Evolutionary conservation across 202 grass and related monocot species (phyloP).

Genomic region (Bolboschoenoplectus hybrid): DNA sequence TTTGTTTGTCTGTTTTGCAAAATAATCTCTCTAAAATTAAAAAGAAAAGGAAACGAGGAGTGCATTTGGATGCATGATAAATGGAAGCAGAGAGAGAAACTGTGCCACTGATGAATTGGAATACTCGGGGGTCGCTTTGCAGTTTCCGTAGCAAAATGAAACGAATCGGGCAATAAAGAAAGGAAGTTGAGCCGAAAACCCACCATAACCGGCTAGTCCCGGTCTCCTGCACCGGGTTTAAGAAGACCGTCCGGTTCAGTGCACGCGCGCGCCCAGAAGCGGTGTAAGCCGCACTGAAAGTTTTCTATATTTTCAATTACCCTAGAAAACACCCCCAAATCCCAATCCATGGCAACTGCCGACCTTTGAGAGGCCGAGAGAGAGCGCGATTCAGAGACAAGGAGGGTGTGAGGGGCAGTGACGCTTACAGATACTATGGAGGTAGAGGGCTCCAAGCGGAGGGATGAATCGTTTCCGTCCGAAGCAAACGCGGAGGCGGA

Average conservation of each 20-base stretch:
- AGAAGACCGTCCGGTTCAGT: background rate
- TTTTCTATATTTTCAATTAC: background rate
- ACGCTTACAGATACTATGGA: background rate
- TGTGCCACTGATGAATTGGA: background rate
- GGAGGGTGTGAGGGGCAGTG: background rate
- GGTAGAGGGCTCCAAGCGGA: background rate
- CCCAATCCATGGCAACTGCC: slow-evolving; percentile 40
- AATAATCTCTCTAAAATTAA: no score
- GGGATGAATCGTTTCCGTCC: background rate
- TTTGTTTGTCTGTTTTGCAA: no score
- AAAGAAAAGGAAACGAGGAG: no score
- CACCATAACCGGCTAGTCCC: background rate
- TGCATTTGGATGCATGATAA: no score
- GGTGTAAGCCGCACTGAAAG: slow-evolving; percentile 9
- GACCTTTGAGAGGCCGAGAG: slow-evolving; percentile 19
- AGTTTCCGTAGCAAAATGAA: background rate
- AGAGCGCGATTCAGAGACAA: background rate
- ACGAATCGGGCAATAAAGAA: background rate
- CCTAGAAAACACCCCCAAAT: slow-evolving; percentile 8
- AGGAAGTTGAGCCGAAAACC: slow-evolving; percentile 10
- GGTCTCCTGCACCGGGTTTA: slow-evolving; percentile 17
- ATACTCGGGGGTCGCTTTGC: background rate
- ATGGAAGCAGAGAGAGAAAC: background rate
- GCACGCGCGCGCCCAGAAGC: background rate
- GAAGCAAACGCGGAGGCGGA: background rate